These are phyloP conservation scores for Ustilago shanxiensis DNA, from an alignment of 1,284 basidiomycete genomes.

Conservation along the genomic window DNA sequence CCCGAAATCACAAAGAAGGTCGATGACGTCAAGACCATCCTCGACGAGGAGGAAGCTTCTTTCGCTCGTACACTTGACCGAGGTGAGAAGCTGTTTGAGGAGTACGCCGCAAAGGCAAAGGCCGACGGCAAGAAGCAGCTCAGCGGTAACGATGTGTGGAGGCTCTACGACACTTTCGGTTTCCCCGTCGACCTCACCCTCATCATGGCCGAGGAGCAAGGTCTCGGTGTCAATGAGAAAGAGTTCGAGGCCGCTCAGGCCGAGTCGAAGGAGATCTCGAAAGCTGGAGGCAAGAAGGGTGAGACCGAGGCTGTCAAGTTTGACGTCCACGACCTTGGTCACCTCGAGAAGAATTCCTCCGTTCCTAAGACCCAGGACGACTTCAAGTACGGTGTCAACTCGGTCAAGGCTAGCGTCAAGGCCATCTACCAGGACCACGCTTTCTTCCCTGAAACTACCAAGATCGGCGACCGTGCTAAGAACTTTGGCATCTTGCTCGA, in stretches of 20 bases:
- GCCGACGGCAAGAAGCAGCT: conserved; percentile 79
- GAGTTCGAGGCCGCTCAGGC: conserved; percentile 92
- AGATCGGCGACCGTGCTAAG: conserved; percentile 73
- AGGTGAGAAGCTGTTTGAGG: conserved; percentile 95
- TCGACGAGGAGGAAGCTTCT: conserved; percentile 97
- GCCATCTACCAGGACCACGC: conserved; percentile 86
- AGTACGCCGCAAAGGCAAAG: conserved; percentile 82
- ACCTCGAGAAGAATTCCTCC: conserved; percentile 81
- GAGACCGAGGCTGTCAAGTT: conserved; percentile 80
- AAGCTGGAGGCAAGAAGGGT: conserved; percentile 79
- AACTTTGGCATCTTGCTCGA: conserved; percentile 90
- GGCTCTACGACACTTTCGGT: conserved; percentile 97
- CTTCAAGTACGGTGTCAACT: conserved; percentile 83
- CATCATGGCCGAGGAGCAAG: conserved; percentile 96
- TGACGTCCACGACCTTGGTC: conserved; percentile 93
- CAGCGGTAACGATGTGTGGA: conserved; percentile 93
- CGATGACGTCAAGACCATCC: conserved; percentile 90
- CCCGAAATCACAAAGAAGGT: conserved; percentile 90
- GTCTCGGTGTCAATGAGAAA: conserved; percentile 84
- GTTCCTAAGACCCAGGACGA: conserved; percentile 96
- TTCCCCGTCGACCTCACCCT: conserved; percentile 97
- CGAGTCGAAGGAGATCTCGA: conserved; percentile 90
- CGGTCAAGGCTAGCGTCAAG: conserved; percentile 80
- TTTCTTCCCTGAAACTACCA: conserved; percentile 73
- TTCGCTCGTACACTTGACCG: conserved; percentile 96